Evolutionary conservation across 441 rosid genomes (phyloP).

Genomic region (Eugenia klotzschiana): DNA sequence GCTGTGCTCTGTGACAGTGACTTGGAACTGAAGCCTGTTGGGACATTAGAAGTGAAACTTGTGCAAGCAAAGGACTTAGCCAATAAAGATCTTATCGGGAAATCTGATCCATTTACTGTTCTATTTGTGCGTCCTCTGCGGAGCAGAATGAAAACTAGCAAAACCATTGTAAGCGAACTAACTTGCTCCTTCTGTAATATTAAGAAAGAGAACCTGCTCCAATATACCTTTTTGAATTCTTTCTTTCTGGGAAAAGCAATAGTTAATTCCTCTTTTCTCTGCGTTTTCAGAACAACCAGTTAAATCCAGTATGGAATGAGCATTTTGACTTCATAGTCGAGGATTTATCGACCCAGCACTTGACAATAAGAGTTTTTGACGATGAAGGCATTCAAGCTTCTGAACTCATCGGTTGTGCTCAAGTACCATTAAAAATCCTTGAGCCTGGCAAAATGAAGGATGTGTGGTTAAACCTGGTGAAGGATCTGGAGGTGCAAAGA

Average conservation of each 20-base stretch:
- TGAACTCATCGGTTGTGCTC: conserved; percentile 77
- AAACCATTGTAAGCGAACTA: conserved; percentile 46
- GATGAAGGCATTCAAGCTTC: conserved; percentile 83
- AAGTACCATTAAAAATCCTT: conserved; percentile 40
- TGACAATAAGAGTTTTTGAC: conserved; percentile 64
- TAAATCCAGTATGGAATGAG: conserved; percentile 94
- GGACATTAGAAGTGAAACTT: conserved; percentile 82
- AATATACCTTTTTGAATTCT: neutral
- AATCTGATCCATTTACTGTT: conserved; percentile 86
- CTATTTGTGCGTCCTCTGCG: conserved; percentile 70
- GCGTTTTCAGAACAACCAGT: conserved; percentile 45
- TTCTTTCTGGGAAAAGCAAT: neutral
- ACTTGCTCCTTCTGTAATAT: neutral
- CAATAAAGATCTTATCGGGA: conserved; percentile 85
- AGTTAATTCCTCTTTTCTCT: neutral
- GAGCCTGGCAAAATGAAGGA: conserved; percentile 89
- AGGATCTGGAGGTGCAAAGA: conserved; percentile 80
- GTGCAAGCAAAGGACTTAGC: conserved; percentile 86
- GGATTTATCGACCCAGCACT: conserved; percentile 68
- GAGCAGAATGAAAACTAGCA: conserved; percentile 61
- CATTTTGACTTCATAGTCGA: conserved; percentile 78
- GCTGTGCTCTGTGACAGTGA: conserved; percentile 30
- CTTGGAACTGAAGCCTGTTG: conserved; percentile 83
- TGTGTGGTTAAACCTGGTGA: conserved; percentile 72
- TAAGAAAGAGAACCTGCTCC: neutral